Percentiles rank a stretch among this genome's conserved stretches.
Conservation (phyloP, 345 rosid species). For the Moricandia moricandioides region DNA sequence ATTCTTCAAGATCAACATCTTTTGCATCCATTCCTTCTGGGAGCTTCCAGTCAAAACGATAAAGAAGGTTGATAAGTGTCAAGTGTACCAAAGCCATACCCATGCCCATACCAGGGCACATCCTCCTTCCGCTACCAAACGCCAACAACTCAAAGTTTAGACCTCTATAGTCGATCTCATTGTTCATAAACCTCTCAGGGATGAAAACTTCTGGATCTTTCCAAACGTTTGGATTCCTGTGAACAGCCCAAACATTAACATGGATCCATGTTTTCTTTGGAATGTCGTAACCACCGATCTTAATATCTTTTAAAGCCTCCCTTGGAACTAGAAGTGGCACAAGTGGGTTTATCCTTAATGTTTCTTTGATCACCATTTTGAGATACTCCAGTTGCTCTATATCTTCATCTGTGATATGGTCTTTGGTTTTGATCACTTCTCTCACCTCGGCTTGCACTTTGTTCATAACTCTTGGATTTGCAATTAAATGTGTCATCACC, state of each 20-base stretch:
- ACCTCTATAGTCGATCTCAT: background rate
- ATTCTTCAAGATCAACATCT: background rate
- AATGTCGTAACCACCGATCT: background rate
- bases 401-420: background rate
- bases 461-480: background rate
- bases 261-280: background rate
- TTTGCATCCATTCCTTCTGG: background rate
- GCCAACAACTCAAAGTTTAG: background rate
- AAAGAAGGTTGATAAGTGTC: background rate
- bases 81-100: background rate
- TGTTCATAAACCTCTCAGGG: background rate
- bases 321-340: background rate
- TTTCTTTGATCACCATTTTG: background rate
- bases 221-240: background rate
- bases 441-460: background rate
- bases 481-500: background rate
- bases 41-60: background rate
- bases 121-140: background rate
- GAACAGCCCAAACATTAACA: background rate
- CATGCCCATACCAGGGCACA: background rate
- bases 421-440: background rate
- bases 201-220: background rate
- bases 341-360: background rate
- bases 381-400: background rate
- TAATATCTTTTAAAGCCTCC: background rate